Evolutionary conservation across 495 filamentous ascomycete genomes (phyloP).

Genomic region (Hypoxylon fragiforme): DNA sequence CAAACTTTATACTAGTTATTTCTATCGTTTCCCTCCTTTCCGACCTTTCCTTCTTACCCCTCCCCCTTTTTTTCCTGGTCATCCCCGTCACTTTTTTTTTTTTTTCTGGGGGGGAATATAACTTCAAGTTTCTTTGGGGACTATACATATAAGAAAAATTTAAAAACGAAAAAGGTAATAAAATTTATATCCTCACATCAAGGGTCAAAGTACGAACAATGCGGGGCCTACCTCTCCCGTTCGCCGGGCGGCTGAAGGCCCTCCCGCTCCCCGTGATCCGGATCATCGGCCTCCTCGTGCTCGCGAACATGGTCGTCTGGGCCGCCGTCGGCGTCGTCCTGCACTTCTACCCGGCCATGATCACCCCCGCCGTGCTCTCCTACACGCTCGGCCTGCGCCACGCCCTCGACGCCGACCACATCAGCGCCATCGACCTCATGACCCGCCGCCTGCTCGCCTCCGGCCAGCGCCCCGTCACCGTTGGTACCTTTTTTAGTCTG

Average conservation of each 20-base stretch:
- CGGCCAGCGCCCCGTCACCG: constrained; percentile 84
- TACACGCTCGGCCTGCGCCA: constrained; percentile 92
- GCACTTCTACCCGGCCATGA: constrained; percentile 58
- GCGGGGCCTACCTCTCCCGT: constrained; percentile 12
- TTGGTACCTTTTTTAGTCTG: constrained; percentile 93
- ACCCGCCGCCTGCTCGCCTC: constrained; percentile 87
- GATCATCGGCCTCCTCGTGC: constrained; percentile 66
- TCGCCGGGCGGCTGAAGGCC: constrained; percentile 37
- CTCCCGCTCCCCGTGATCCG: constrained; percentile 67
- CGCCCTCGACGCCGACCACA: constrained; percentile 96
- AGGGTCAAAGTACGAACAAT: too few relatives aligned
- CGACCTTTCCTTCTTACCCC: too few relatives aligned
- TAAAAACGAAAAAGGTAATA: too few relatives aligned
- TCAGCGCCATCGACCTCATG: constrained; percentile 94
- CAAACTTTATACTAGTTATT: too few relatives aligned
- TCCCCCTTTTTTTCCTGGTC: too few relatives aligned
- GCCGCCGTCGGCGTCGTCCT: constrained; percentile 70
- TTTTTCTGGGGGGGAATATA: too few relatives aligned
- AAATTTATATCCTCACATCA: too few relatives aligned
- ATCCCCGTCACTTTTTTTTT: too few relatives aligned
- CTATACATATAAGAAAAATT: too few relatives aligned
- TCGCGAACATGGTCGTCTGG: constrained; percentile 75
- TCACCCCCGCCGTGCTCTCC: constrained; percentile 78
- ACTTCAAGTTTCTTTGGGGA: too few relatives aligned
- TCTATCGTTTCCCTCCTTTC: too few relatives aligned